These are phyloP conservation scores for Odontarrhena argentea DNA, from an alignment of 345 rosid species.

Conservation along the genomic window DNA sequence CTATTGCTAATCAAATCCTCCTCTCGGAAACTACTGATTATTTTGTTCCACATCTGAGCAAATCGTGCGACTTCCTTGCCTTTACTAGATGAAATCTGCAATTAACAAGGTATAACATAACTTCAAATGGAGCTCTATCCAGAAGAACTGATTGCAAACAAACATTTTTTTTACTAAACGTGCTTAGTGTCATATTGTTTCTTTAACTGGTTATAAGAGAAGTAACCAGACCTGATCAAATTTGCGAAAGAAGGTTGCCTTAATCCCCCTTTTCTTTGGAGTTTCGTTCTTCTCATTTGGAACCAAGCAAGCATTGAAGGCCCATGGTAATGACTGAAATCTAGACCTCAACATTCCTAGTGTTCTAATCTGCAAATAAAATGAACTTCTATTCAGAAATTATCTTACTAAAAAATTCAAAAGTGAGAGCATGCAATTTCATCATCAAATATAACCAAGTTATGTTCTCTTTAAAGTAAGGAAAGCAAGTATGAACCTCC, in stretches of 20 bases:
- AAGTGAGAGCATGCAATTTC: conserved; percentile 7
- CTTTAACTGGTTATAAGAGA: conserved; percentile 11
- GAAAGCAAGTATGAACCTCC: conserved; percentile 76
- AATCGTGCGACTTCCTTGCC: conserved; percentile 52
- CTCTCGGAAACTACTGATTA: conserved; percentile 60
- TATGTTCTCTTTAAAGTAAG: conserved; percentile 46
- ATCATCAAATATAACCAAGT: conserved; percentile 47
- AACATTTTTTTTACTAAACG: conserved; percentile 41
- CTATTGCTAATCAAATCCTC: conserved; percentile 58
- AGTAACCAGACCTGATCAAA: conserved; percentile 42
- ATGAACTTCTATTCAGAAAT: conserved; percentile 20
- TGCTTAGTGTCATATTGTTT: conserved; percentile 38
- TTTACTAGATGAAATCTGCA: conserved; percentile 41
- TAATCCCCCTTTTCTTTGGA: conserved; percentile 50
- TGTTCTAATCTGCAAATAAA: conserved; percentile 52
- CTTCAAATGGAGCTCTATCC: conserved; percentile 43
- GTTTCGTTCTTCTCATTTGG: conserved; percentile 49
- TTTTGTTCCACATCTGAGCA: conserved; percentile 65
- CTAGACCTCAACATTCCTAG: conserved; percentile 60
- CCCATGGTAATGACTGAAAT: conserved; percentile 56
- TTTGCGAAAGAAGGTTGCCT: conserved; percentile 46
- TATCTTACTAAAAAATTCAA: conserved; percentile 11
- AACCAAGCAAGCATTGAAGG: conserved; percentile 52
- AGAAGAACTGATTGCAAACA: conserved; percentile 23
- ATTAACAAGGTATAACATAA: conserved; percentile 34